Conservation (phyloP, 2,329 filamentous ascomycete species). For the Penicillium thymicola region DNA sequence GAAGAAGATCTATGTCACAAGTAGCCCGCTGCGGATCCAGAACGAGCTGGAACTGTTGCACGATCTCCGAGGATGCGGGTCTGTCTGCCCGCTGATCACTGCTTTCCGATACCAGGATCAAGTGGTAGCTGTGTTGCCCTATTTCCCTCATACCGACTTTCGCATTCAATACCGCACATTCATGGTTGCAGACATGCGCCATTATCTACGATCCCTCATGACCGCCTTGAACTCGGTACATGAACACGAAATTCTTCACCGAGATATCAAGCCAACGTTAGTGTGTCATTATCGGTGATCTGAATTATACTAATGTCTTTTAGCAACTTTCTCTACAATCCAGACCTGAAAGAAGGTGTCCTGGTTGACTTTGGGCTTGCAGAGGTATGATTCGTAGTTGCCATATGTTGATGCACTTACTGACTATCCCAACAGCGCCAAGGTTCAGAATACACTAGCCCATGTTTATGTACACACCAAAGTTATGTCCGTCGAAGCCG, state of each 20-base stretch:
- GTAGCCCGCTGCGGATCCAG: constrained; percentile 85
- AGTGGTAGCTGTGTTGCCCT: constrained; percentile 89
- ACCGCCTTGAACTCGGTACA: constrained; percentile 82
- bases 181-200: constrained; percentile 76
- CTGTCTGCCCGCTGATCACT: constrained; percentile 92
- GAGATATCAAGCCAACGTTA: constrained; percentile 90
- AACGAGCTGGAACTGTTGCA: constrained; percentile 94
- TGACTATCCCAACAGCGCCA: constrained; percentile 48
- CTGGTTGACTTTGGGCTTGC: constrained; percentile 99
- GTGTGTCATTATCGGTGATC: constrained; percentile 12
- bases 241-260: constrained; percentile 77
- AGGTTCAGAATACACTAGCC: constrained; percentile 43
- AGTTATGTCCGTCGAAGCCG: constrained; percentile 58
- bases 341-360: constrained; percentile 70
- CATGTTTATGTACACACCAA: constrained; percentile 75
- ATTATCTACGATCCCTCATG: constrained; percentile 88
- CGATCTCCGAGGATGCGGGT: constrained; percentile 75
- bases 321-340: constrained; percentile 88
- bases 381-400: constrained; percentile 50
- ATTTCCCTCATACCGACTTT: constrained; percentile 94
- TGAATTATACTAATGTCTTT: constrained; percentile 2
- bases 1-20: constrained; percentile 99
- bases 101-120: constrained; percentile 95
- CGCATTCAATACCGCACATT: constrained; percentile 86
- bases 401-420: constrained; percentile 3